Evolutionary conservation across 768 basidiomycete species (phyloP).

Genomic region (Naematelia encephala): DNA sequence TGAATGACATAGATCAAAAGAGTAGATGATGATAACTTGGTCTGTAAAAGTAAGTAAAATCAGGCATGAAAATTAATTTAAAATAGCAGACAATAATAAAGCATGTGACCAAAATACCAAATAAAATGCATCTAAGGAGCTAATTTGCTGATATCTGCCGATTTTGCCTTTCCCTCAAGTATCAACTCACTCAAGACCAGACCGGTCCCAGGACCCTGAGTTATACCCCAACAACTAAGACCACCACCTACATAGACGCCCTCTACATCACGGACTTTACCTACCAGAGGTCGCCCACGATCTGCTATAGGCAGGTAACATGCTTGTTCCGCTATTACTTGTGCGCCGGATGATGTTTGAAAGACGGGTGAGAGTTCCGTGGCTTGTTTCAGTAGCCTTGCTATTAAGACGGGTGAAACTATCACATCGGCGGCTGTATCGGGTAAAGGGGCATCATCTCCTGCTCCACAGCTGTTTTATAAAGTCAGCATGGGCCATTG

Average conservation of each 20-base stretch:
- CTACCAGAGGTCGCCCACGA: slow-evolving; percentile 68
- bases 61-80: too few species aligned
- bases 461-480: slow-evolving; percentile 74
- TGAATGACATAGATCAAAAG: too few species aligned
- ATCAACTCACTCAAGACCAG: slow-evolving; percentile 68
- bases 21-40: too few species aligned
- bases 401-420: slow-evolving; percentile 60
- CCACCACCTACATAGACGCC: slow-evolving; percentile 72
- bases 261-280: slow-evolving; percentile 60
- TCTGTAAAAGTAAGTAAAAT: too few species aligned
- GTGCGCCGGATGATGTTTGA: slow-evolving; percentile 54
- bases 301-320: slow-evolving; percentile 69
- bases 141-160: slow-evolving; percentile 57
- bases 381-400: slow-evolving; percentile 53
- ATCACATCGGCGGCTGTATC: slow-evolving; percentile 67
- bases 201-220: slow-evolving; percentile 67
- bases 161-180: slow-evolving; percentile 63
- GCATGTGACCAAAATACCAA: too few species aligned
- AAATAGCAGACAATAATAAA: too few species aligned
- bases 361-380: slow-evolving; percentile 45
- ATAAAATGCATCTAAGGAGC: slow-evolving; percentile 24
- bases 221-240: slow-evolving; percentile 50
- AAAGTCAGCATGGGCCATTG: background rate
- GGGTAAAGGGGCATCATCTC: slow-evolving; percentile 69
- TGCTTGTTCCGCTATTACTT: slow-evolving; percentile 60